Base-by-base conservation (phyloP, 371 early-diverging fungal species). In the Coemansia sp. region DNA sequence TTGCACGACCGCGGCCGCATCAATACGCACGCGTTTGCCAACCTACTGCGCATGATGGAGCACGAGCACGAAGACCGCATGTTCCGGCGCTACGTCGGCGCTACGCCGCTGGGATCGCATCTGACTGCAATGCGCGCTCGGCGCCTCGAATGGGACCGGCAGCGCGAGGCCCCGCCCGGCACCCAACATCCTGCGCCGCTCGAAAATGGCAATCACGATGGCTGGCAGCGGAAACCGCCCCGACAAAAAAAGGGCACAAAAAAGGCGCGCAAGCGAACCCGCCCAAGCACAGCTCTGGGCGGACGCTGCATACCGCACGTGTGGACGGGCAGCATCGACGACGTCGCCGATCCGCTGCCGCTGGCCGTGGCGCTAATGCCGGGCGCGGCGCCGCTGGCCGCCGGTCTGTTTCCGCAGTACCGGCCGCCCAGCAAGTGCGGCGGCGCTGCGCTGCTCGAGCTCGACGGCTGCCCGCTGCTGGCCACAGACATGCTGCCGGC, bases 31-130 rank as follows among this genome's bases (percentile, higher is more conserved):
- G 57, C 69, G 2, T 43, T 72, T 14, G 3, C 26, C n/a, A 36
- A 26, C 20, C 52, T 72, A 8, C 47, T 72, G 35, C 36, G 12
- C 0, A 5, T 54, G 48, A 35, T 65, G n/a, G 57, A 26, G 5
- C 55, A 38, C 2, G 57, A 45, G 6, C 43, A 42, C 14, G 74
- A 72, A 35, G 60, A 70, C 11, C 57, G 58, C 2, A 43, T 26
- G 30, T 72, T 72, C 11, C 71, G 58, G 4, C 57, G 65, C 20
- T 61, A 65, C 16, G 39, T 72, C 1, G 74, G 71, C 4, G 71
- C 50, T 3, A 70, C 66, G 20, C 40, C 54, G 30, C 56, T 72
- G 33, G 74, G 71, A 0, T 33, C 69, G 11, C 65, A 65, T 42
- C 31, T 72, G 12, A 65, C 65, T 3, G 61, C 69, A 0, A 34